Evolutionary conservation across 2,329 filamentous ascomycete species (phyloP).

Genomic region (Nigrograna mackinnonii): DNA sequence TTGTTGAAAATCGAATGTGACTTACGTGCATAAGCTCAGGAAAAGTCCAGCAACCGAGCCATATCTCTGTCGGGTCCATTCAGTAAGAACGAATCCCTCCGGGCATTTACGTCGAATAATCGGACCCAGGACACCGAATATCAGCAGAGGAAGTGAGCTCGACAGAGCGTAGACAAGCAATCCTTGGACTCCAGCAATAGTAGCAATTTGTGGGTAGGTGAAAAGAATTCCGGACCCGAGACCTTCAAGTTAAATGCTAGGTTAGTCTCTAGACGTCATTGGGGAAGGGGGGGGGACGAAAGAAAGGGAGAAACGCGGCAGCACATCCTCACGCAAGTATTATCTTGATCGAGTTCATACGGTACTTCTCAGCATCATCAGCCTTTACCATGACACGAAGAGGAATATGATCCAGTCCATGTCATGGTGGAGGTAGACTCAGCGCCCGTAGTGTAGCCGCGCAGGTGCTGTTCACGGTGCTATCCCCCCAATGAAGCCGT

Average conservation of each 20-base stretch:
- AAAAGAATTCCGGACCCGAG: conserved; percentile 85
- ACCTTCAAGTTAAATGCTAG: conserved; percentile 55
- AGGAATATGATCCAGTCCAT: no score
- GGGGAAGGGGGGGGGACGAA: conserved; percentile 30
- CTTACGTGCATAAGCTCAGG: conserved; percentile 71
- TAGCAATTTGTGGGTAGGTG: conserved; percentile 79
- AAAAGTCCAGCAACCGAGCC: conserved; percentile 71
- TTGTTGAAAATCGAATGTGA: conserved; percentile 2
- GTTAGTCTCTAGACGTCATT: conserved; percentile 29
- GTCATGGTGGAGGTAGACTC: conserved; percentile 54
- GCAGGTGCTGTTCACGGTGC: conserved; percentile 32
- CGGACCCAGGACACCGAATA: conserved; percentile 75
- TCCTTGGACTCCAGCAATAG: conserved; percentile 78
- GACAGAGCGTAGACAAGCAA: conserved; percentile 76
- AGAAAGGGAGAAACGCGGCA: conserved; percentile 64
- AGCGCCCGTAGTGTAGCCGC: conserved; percentile 83
- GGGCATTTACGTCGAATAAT: conserved; percentile 80
- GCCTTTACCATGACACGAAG: no score
- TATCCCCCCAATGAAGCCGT: conserved; percentile 2
- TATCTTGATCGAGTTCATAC: conserved; percentile 98
- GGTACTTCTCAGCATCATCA: conserved; percentile 90
- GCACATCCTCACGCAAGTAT: conserved; percentile 98
- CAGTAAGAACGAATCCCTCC: conserved; percentile 81
- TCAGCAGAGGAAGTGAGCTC: conserved; percentile 71
- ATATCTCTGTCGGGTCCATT: conserved; percentile 82